phyloP scores from a whole-genome alignment of 805 yeast species.

The Ogataea chonburiensis region DNA sequence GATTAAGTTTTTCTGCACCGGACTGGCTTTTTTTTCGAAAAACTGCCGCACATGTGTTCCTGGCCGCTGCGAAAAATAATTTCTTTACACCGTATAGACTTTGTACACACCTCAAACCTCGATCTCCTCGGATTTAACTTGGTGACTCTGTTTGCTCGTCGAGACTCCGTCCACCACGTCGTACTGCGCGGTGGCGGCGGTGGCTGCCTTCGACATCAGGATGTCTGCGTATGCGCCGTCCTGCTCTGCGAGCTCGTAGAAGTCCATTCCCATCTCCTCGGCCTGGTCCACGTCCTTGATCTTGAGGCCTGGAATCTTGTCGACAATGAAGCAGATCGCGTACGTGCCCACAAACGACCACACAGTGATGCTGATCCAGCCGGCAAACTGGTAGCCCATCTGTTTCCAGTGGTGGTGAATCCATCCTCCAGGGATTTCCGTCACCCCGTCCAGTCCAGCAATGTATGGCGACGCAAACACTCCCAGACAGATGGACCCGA shows the following conservation, averaged over 20 bases:
- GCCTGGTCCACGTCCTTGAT: conserved; percentile 45
- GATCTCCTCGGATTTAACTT: conserved; percentile 22
- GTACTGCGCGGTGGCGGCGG: conserved; percentile 19
- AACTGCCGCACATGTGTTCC: no score
- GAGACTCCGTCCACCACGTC: conserved; percentile 21
- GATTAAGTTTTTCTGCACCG: conserved; percentile 1
- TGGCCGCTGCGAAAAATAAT: no score
- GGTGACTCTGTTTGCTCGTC: conserved; percentile 12
- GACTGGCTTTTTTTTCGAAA: no score
- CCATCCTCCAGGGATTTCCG: conserved; percentile 48
- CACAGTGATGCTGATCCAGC: conserved; percentile 39
- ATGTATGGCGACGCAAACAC: conserved; percentile 45
- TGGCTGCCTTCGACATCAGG: conserved; percentile 6
- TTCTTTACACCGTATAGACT: no score
- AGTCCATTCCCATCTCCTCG: conserved; percentile 52
- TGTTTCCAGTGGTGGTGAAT: conserved; percentile 44
- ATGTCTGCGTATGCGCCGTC: conserved; percentile 15
- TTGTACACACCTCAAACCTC: conserved; percentile 2
- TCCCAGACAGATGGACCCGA: conserved; percentile 43
- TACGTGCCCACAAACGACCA: conserved; percentile 48
- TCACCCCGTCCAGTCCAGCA: conserved; percentile 44
- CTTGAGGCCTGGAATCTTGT: conserved; percentile 50
- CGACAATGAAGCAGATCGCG: conserved; percentile 45
- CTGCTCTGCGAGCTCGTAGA: conserved; percentile 48
- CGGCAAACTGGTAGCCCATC: conserved; percentile 46